Percentiles rank a stretch among this genome's conserved stretches.
These are phyloP conservation scores for Ormosia emarginata DNA, from an alignment of 306 rosid species.

Conservation along the genomic window DNA sequence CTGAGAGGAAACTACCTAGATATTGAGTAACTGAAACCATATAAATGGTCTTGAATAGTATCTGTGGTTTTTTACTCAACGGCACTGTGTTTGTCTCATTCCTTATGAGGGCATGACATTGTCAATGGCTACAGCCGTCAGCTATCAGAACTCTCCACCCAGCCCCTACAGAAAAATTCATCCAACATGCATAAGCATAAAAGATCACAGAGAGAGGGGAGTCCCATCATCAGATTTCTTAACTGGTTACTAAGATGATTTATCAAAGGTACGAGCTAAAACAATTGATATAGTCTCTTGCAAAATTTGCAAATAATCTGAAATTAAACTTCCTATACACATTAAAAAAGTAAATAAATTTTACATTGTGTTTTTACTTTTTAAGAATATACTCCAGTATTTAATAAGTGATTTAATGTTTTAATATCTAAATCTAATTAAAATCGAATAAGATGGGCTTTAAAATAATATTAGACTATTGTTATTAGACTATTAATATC, in stretches of 20 bases:
- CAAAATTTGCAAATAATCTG: neutral
- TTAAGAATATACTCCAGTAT: neutral
- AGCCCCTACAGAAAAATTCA: neutral
- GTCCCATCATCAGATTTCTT: constrained; percentile 11
- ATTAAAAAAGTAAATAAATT: neutral
- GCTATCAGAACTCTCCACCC: neutral
- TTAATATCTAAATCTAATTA: neutral
- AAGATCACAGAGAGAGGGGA: neutral
- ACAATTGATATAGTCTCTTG: neutral
- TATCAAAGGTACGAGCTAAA: neutral
- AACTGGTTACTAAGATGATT: neutral
- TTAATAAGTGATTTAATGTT: neutral
- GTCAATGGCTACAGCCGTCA: constrained; percentile 4
- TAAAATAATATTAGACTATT: neutral
- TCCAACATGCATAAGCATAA: neutral
- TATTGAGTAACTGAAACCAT: neutral
- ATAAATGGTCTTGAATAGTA: neutral
- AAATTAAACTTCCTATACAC: neutral
- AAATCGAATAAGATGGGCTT: neutral
- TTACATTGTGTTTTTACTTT: neutral
- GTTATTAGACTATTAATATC: neutral
- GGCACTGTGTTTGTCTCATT: neutral
- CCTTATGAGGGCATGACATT: neutral
- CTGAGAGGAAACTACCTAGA: constrained; percentile 19
- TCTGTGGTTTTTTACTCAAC: neutral